Base-by-base conservation (phyloP, 768 basidiomycete species). In the Phanerodontia chrysosporium region DNA sequence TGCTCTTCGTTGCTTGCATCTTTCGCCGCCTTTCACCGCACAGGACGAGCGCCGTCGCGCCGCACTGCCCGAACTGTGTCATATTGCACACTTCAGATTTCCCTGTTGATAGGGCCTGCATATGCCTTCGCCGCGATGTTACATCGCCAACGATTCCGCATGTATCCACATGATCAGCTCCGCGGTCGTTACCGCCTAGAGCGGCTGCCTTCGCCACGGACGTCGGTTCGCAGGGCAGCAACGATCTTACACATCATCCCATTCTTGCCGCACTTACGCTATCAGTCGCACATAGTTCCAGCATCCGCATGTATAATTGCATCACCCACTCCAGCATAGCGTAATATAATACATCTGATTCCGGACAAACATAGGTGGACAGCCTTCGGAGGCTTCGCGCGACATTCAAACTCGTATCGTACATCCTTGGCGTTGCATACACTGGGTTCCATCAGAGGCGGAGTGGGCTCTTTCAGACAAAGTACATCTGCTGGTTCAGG, bases 401-500 rank as follows among this genome's bases (percentile, higher is more conserved):
- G 39, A 18, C 4, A 42, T 42, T 10, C 39, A 42, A 10, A 18
- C 8, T 42, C 16, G 18, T 42, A 42, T 18, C n/a, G n/a, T n/a
- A 10, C 10, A 18, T 42, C 39, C 18, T 42, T 9, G 4, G 39
- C 6, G 18, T 42, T 8, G 18, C 10, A 18, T 4, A 42, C 18
- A 18, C 39, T n/a, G n/a, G n/a, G 39, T 9, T 10, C 18, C 8
- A 12, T 4, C 39, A 4, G 4, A 42, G 4, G 8, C 8, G 8
- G 39, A 18, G 10, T 7, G 39, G 10, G 27, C 9, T 27, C 27
- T 21, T 53, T 55, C 53, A 57, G 45, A 57, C 16, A 24, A 57
- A 57, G 32, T 57, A 49, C 56, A 57, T 57, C 32, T 48, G 29
- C 24, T 29, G 45, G n/a, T 48, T 49, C 16, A 57, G 56, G 18